Evolutionary conservation across 2,329 filamentous ascomycete genomes (phyloP).

Genomic region (Xylaria sp.): DNA sequence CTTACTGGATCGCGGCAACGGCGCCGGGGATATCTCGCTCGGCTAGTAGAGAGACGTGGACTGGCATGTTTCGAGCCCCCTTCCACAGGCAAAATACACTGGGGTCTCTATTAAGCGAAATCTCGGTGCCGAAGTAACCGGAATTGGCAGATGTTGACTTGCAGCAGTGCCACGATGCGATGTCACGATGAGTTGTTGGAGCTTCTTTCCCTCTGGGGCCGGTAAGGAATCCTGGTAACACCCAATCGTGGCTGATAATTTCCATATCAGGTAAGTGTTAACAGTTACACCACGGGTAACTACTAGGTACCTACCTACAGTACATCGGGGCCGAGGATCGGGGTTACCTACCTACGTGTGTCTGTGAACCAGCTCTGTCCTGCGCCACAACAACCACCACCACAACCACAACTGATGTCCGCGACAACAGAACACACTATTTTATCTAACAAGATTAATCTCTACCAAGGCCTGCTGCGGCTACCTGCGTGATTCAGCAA

Average conservation of each 20-base stretch:
- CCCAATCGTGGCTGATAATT: conserved; percentile 8
- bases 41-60: conserved; percentile 44
- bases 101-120: conserved; percentile 7
- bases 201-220: neutral
- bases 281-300: neutral
- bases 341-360: too few relatives aligned
- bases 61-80: conserved; percentile 37
- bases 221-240: neutral
- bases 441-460: neutral
- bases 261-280: conserved; percentile 13
- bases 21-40: conserved; percentile 48
- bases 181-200: conserved; percentile 14
- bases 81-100: neutral
- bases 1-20: conserved; percentile 48
- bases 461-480: too few relatives aligned
- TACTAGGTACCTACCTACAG: too few relatives aligned
- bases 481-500: neutral
- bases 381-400: neutral
- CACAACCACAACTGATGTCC: neutral
- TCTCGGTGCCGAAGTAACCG: conserved; percentile 18
- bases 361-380: neutral
- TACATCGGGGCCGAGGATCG: too few relatives aligned
- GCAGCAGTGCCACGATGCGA: conserved; percentile 25
- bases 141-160: conserved; percentile 18
- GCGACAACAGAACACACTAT: too few relatives aligned